Evolutionary conservation across 768 basidiomycete genomes (phyloP), one percentile per base, ranked within the genome.

Genomic region (Mycena floridula): DNA sequence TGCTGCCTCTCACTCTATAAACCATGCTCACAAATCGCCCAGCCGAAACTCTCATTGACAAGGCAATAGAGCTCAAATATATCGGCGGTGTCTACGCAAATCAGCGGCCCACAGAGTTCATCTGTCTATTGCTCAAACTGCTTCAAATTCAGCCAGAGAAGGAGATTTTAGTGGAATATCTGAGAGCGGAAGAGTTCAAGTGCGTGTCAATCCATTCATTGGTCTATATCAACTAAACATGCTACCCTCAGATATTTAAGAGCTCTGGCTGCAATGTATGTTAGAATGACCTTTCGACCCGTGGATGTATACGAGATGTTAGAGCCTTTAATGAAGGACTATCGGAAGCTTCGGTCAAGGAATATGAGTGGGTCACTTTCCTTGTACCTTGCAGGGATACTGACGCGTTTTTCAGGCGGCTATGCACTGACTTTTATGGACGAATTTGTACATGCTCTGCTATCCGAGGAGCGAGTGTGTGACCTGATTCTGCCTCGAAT

Each of bases 131-230:
- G 39, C 71, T 98, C 54, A 99, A 99, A 62, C 75, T 99, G 41
- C 73, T 99, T 36, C 95, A 97, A 65, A 83, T 99, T 40, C 96
- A 98, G 59, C 96, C 96, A 3, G 90, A 97, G 66, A 95, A 94
- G 62, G 96, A 98, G 66, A 97, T 99, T 43, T 60, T 98, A 41
- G 69, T 98, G 1, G 96, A 98, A 59, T 99, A 99, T 60, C 69
- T 99, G 20, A 79, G 83, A 44, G 96, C 92, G 6, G 96, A 98
- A 48, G 96, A 99, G 62, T 99, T 97, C 76, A 99, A 99, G 96
- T 95, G 52, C 44, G 86, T 70, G n/a, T 21, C 27, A 22, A 23
- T 30, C 25, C 26, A 39, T n/a, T 22, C 25, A 37, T 28, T 40
- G 13, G 36, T 35, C 12, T 40, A n/a, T n/a, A n/a, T n/a, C n/a